A percentile compares a stretch with the other conserved stretches of the same genome.
These are phyloP conservation scores for Colletotrichum truncatum DNA, from an alignment of 2,329 filamentous ascomycete genomes.

Conservation along the genomic window DNA sequence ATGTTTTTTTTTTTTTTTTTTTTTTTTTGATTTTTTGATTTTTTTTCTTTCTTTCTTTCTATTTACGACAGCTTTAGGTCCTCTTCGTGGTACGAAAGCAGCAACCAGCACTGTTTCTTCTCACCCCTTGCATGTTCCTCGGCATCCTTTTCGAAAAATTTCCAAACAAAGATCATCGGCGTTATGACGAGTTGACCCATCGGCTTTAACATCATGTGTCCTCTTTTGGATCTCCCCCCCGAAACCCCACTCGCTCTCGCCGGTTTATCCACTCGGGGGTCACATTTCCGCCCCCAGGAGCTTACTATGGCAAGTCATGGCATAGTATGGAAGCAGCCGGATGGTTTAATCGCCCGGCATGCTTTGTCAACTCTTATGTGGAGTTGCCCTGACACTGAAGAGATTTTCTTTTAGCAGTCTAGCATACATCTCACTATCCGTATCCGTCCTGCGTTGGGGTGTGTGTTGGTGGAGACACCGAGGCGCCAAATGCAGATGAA, in stretches of 20 bases:
- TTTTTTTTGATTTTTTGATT: too few species aligned
- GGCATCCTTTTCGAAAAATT: conserved; percentile 6
- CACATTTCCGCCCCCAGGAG: conserved; percentile 8
- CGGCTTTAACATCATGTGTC: conserved; percentile 8
- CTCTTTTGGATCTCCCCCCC: background rate
- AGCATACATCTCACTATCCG: too few species aligned
- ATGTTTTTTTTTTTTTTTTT: too few species aligned
- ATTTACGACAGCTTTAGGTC: too few species aligned
- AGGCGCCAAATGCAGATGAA: background rate
- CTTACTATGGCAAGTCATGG: conserved; percentile 19
- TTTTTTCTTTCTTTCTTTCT: too few species aligned
- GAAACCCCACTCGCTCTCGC: conserved; percentile 12
- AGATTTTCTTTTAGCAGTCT: conserved; percentile 23
- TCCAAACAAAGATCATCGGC: conserved; percentile 6
- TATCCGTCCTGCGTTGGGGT: background rate
- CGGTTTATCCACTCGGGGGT: conserved; percentile 13
- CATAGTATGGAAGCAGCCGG: conserved; percentile 24
- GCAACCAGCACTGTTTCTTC: too few species aligned
- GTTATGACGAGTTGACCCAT: conserved; percentile 13
- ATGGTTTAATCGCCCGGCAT: conserved; percentile 23
- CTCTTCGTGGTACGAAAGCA: too few species aligned
- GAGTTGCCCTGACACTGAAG: conserved; percentile 5
- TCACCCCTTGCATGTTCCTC: too few species aligned
- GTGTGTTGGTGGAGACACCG: background rate
- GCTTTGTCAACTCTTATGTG: conserved; percentile 21